A percentile compares a stretch with the other conserved stretches of the same genome.
phyloP scores from a whole-genome alignment of 306 rosid genomes.

The Corylus avellana region DNA sequence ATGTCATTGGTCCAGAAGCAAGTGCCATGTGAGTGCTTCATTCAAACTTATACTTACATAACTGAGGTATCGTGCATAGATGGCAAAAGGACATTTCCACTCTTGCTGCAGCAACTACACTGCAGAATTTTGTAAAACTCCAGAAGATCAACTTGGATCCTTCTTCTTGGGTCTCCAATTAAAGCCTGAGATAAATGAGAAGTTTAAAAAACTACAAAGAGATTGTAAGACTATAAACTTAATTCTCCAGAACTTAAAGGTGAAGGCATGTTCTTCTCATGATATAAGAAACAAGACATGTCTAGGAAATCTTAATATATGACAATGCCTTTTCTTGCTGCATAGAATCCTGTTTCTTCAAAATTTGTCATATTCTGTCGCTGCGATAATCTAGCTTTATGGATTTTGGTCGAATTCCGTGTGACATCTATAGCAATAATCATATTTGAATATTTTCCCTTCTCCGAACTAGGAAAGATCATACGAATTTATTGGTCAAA shows the following conservation, averaged over 20 bases:
- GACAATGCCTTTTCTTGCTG: neutral
- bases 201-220: slow-evolving; percentile 19
- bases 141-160: slow-evolving; percentile 86
- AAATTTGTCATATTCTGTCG: neutral
- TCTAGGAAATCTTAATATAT: neutral
- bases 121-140: slow-evolving; percentile 67
- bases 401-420: neutral
- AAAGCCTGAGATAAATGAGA: slow-evolving; percentile 53
- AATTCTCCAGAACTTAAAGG: slow-evolving; percentile 4
- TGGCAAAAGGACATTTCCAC: slow-evolving; percentile 50
- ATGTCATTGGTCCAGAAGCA: neutral
- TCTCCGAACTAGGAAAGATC: slow-evolving; percentile 8
- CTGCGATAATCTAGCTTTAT: neutral
- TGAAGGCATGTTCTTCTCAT: neutral
- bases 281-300: neutral
- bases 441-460: neutral
- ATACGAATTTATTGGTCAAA: slow-evolving; percentile 13
- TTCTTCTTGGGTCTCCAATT: slow-evolving; percentile 84
- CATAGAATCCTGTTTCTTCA: neutral
- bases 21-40: neutral
- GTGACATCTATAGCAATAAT: neutral
- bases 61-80: slow-evolving; percentile 85
- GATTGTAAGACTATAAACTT: neutral
- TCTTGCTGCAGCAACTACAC: slow-evolving; percentile 75
- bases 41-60: slow-evolving; percentile 55